Percentiles rank a stretch among this genome's conserved stretches.
These are phyloP conservation scores for Marsdenia floribunda DNA, from an alignment of 257 asterid species.

Conservation along the genomic window DNA sequence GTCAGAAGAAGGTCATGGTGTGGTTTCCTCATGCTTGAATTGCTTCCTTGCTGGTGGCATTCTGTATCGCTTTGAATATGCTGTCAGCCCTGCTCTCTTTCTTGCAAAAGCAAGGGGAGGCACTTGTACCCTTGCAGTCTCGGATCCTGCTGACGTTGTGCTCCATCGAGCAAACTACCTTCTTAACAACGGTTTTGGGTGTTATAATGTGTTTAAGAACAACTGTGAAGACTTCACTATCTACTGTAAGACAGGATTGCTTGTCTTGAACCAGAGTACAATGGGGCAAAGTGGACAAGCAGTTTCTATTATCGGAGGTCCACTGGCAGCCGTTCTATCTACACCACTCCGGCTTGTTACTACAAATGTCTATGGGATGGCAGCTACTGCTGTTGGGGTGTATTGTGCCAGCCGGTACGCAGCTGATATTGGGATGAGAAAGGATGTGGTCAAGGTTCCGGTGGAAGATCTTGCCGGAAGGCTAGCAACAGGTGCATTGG, in stretches of 20 bases:
- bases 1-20: constrained; percentile 63
- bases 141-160: constrained; percentile 52
- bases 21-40: constrained; percentile 65
- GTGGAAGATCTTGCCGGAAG: constrained; percentile 71
- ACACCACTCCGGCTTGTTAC: constrained; percentile 71
- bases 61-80: constrained; percentile 75
- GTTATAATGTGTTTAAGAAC: constrained; percentile 78
- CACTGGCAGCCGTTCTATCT: constrained; percentile 77
- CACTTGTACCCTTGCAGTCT: constrained; percentile 75
- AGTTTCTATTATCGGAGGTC: constrained; percentile 74
- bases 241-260: constrained; percentile 91
- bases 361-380: constrained; percentile 67
- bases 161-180: constrained; percentile 78
- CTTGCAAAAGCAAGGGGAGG: constrained; percentile 95
- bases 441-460: constrained; percentile 58
- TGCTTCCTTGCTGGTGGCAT: constrained; percentile 94
- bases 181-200: constrained; percentile 74
- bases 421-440: constrained; percentile 83
- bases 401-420: constrained; percentile 88
- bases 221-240: constrained; percentile 95
- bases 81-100: constrained; percentile 70
- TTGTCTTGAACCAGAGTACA: constrained; percentile 57
- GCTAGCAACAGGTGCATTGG: constrained; percentile 49
- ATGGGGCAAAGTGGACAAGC: constrained; percentile 97
- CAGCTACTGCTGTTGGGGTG: constrained; percentile 63